Base-by-base conservation (phyloP, 306 rosid genomes). In the Fragaria vesca region DNA sequence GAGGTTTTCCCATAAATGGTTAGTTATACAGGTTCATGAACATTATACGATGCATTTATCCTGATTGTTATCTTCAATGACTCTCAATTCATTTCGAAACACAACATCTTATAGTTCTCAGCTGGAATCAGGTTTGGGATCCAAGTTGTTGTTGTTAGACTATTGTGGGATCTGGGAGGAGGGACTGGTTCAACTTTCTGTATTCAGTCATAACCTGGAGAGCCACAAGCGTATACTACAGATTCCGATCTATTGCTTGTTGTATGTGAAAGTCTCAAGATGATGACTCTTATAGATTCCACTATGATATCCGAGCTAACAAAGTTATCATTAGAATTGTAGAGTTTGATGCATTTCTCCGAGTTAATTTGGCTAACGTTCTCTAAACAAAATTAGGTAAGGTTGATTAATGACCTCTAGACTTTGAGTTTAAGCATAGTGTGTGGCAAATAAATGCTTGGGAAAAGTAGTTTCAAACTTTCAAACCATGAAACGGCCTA, bases 11-110 rank as follows among this genome's bases (percentile, higher is more conserved):
- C 8, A 62, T 63, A 63, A 30, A 62, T 63, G 69, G 12, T 63
- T 63, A 63, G 13, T 42, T 77, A n/a, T 16, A 16, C 17, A 72
- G 32, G 32, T 52, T 38, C 71, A 66, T 66, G 71, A 66, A 66
- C 28, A 20, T 20, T 47, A 66, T 28, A 30, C 69, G 11, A 32
- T 30, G 66, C 16, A 58, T 24, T 10, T 28, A 61, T 26, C 16
- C 34, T 24, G 3, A 13, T 48, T 48, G 2, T 51, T n/a, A 20
- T n/a, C 18, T 24, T 60, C 17, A 4, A 24, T 3, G 36, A 12
- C 66, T 28, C 13, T 45, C 48, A 45, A 45, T 61, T 13, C 66
- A 4, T 24, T 61, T 61, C 9, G 13, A 12, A 2, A 61, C 9
- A 12, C 66, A 7, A 2, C 38, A 61, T 24, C 17, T 58, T 58